phyloP scores from a whole-genome alignment of 2,329 filamentous ascomycete species.

The Pseudogymnoascus sp. region DNA sequence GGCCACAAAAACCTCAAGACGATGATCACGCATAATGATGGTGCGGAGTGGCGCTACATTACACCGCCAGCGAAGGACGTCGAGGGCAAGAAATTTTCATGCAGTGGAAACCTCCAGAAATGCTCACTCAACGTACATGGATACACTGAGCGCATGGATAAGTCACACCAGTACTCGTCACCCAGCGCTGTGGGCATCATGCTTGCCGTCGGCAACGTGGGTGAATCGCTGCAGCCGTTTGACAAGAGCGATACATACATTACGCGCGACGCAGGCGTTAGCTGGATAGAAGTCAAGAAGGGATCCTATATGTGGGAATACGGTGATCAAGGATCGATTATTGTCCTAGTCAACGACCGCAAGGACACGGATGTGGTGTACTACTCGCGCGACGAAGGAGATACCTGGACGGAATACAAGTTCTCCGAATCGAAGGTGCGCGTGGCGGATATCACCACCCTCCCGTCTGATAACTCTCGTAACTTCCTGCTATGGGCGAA shows the following conservation, averaged over 20 bases:
- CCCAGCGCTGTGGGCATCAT: constrained; percentile 81
- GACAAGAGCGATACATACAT: constrained; percentile 77
- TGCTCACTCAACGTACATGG: constrained; percentile 91
- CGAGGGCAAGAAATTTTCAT: constrained; percentile 63
- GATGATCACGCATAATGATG: constrained; percentile 94
- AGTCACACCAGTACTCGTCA: constrained; percentile 78
- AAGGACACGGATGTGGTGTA: constrained; percentile 59
- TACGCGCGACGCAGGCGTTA: constrained; percentile 82
- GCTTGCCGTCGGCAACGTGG: constrained; percentile 88
- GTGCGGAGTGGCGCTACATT: constrained; percentile 74
- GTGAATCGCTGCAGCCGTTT: constrained; percentile 35
- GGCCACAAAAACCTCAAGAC: constrained; percentile 74
- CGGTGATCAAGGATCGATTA: constrained; percentile 87
- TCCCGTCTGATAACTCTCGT: constrained; percentile 79
- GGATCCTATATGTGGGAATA: constrained; percentile 90
- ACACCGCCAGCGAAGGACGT: constrained; percentile 62
- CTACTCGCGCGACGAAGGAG: constrained; percentile 75
- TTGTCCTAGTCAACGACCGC: constrained; percentile 73
- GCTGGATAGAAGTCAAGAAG: constrained; percentile 77
- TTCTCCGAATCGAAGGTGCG: constrained; percentile 66
- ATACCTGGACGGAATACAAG: constrained; percentile 65
- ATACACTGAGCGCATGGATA: constrained; percentile 83
- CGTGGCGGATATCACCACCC: constrained; percentile 74
- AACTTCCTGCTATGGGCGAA: constrained; percentile 89
- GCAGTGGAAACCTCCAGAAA: constrained; percentile 52